phyloP scores from a whole-genome alignment of 257 asterid species.

The Ocimum tenuiflorum region DNA sequence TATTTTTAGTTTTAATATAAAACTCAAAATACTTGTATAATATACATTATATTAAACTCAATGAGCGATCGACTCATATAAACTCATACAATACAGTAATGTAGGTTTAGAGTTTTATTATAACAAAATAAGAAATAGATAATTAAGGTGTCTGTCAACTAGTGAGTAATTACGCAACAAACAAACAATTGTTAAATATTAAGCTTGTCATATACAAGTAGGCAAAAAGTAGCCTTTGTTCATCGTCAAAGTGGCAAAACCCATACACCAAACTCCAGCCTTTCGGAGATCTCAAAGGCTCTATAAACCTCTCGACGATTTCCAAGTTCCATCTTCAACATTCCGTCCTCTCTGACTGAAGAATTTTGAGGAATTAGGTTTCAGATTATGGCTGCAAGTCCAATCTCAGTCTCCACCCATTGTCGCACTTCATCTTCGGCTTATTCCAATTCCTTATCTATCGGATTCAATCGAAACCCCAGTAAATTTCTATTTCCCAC shows the following conservation, averaged over 20 bases:
- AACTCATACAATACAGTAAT: too few species aligned
- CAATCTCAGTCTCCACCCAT: slow-evolving; percentile 36
- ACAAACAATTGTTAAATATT: not conserved
- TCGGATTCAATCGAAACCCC: slow-evolving; percentile 24
- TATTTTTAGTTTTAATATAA: too few species aligned
- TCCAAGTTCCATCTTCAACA: slow-evolving; percentile 25
- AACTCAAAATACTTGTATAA: too few species aligned
- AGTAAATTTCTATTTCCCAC: slow-evolving; percentile 20
- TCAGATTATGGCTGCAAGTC: slow-evolving; percentile 40
- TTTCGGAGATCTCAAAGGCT: not conserved
- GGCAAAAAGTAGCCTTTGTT: not conserved
- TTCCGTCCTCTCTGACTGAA: not conserved
- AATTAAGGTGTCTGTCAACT: not conserved
- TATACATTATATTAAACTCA: too few species aligned
- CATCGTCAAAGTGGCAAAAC: not conserved
- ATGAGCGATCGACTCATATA: too few species aligned
- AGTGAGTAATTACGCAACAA: not conserved
- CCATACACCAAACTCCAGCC: slow-evolving; percentile 26
- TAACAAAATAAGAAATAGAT: too few species aligned
- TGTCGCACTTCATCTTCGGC: slow-evolving; percentile 46
- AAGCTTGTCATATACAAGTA: not conserved
- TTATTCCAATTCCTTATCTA: slow-evolving; percentile 35
- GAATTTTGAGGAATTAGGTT: not conserved
- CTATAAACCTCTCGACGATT: slow-evolving; percentile 36
- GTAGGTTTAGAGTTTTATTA: too few species aligned